Evolutionary conservation across 208 protist genomes (phyloP).

Genomic region (Trypanosoma melophagium): DNA sequence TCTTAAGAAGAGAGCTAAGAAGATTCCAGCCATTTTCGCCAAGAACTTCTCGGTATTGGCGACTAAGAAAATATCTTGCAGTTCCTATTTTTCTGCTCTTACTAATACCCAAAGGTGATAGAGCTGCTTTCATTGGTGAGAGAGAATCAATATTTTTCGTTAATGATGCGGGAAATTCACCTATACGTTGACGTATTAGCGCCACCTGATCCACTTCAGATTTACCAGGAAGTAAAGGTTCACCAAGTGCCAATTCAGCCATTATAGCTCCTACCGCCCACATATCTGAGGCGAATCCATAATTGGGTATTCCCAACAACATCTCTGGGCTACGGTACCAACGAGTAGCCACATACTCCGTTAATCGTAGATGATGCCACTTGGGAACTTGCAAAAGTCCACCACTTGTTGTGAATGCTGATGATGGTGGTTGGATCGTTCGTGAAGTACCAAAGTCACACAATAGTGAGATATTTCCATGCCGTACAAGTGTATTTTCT

Average conservation of each 20-base stretch:
- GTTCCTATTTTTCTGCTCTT: background rate
- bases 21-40: constrained; percentile 55
- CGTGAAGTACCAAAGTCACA: constrained; percentile 92
- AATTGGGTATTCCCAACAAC: constrained; percentile 78
- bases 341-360: constrained; percentile 91
- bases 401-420: constrained; percentile 10
- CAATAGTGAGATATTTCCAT: constrained; percentile 59
- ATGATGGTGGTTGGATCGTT: constrained; percentile 19
- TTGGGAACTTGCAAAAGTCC: constrained; percentile 7
- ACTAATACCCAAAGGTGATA: background rate
- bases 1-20: constrained; percentile 47
- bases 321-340: constrained; percentile 94
- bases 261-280: constrained; percentile 92
- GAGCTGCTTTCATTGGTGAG: background rate
- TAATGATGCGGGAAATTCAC: constrained; percentile 43
- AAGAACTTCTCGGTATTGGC: constrained; percentile 32
- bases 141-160: constrained; percentile 27
- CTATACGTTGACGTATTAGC: constrained; percentile 77
- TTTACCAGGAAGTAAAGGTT: constrained; percentile 85
- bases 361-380: constrained; percentile 36
- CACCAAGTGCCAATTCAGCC: constrained; percentile 79
- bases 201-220: constrained; percentile 85
- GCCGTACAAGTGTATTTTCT: constrained; percentile 85
- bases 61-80: background rate
- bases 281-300: constrained; percentile 84